Percentiles rank a stretch among this genome's conserved stretches.
These are phyloP conservation scores for Chlamydomonas asymmetrica DNA, from an alignment of 139 green algal genomes.

Conservation along the genomic window DNA sequence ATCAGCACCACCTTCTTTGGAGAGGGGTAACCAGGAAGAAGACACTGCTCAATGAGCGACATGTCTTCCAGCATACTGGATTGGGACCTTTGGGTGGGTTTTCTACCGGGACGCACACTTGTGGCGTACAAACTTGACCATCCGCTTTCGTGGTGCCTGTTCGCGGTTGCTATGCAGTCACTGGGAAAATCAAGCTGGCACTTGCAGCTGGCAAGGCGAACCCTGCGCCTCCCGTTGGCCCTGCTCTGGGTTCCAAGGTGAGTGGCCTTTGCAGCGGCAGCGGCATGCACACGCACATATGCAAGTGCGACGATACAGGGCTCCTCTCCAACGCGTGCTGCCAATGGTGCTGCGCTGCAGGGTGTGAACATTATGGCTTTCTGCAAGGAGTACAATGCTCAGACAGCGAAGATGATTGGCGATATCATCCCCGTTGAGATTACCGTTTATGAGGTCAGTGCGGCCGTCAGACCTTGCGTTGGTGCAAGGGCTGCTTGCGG, in stretches of 20 bases:
- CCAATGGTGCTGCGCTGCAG: slow-evolving; percentile 42
- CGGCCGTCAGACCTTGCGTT: background rate
- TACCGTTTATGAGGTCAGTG: slow-evolving; percentile 97
- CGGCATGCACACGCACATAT: background rate
- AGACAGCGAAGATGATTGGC: slow-evolving; percentile 92
- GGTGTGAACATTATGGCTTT: slow-evolving; percentile 99
- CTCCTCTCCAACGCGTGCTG: background rate
- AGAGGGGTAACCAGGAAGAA: background rate
- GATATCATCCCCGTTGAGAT: slow-evolving; percentile 99
- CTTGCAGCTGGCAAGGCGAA: slow-evolving; percentile 97
- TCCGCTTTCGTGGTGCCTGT: background rate
- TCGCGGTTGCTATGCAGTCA: slow-evolving; percentile 59
- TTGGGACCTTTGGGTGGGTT: background rate
- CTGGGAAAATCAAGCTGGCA: slow-evolving; percentile 96
- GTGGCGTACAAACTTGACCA: background rate
- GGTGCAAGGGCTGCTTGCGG: background rate
- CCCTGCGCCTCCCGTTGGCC: slow-evolving; percentile 95
- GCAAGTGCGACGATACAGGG: background rate
- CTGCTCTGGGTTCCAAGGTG: slow-evolving; percentile 95
- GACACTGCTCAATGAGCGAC: too few relatives aligned
- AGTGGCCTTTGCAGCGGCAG: background rate
- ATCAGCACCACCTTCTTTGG: background rate
- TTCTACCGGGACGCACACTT: background rate
- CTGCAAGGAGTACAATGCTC: slow-evolving; percentile 99
- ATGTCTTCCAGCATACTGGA: background rate